Evolutionary conservation across 1,284 basidiomycete species (phyloP), one percentile per base, ranked within the genome.

Genomic region (Kwoniella shivajii): DNA sequence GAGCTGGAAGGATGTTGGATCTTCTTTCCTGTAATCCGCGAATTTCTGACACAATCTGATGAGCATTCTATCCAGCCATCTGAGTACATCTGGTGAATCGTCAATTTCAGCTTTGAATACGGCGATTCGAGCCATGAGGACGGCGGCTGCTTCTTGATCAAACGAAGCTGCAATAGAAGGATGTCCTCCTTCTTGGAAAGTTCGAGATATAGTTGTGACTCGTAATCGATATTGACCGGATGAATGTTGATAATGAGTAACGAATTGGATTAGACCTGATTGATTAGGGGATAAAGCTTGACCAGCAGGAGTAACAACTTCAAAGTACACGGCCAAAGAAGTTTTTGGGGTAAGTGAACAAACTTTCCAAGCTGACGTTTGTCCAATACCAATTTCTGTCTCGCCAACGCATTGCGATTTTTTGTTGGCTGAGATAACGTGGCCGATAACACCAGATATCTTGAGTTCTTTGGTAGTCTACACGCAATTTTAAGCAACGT

Each of bases 41-140:
- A 99, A 99, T 84, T 99, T 99, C 81, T 99, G 96, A 80, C 96
- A 99, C 38, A 99, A 81, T 11, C 96, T 85, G 73, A 99, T 99
- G 54, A 99, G 84, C 96, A 99, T 99, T 57, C 96, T 84, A 80
- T 99, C 96, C 61, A 99, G 82, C 96, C 96, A 99, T 62, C 96
- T 82, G 47, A 99, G 81, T 33, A 99, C 95, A 75, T 99, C 96
- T 0, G 96, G 93, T 6, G 88, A 90, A 79, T 99, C 96, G 74
- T 99, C 96, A 63, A 99, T 96, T 80, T 99, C 96, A 24, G 95
- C 96, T 80, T 98, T 98, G 85, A 98, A 99, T 14, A 98, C 94
- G 0, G 96, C 94, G 73, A 99, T 99, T 61, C 96, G 85, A 2
- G 96, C 92, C 96, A 99, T 99, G 65, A 99, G 82, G 43, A 99